A percentile compares a stretch with the other conserved stretches of the same genome.
Evolutionary conservation across 192 early-diverging fungal genomes (phyloP).

Genomic region (Dissophora ornata): DNA sequence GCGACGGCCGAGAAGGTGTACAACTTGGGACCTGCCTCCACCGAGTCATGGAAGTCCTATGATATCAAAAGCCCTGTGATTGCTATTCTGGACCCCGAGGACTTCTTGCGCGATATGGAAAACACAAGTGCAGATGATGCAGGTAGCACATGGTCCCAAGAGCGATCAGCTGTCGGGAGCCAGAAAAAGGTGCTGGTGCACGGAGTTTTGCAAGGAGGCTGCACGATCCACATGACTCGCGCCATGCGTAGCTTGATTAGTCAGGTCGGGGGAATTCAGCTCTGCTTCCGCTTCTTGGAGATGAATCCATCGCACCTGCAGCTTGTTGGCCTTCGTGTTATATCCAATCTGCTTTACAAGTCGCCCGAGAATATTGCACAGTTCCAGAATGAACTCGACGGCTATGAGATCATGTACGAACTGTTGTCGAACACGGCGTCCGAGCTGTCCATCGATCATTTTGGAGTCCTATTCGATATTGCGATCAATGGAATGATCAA

Average conservation of each 20-base stretch:
- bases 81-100: slow-evolving; percentile 40
- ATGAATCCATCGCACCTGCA: slow-evolving; percentile 49
- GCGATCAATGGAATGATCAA: slow-evolving; percentile 55
- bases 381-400: slow-evolving; percentile 52
- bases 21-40: slow-evolving; percentile 51
- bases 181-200: slow-evolving; percentile 5
- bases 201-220: slow-evolving; percentile 48
- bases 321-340: slow-evolving; percentile 52
- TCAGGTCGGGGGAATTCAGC: slow-evolving; percentile 46
- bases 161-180: neutral
- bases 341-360: slow-evolving; percentile 57
- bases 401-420: slow-evolving; percentile 48
- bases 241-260: slow-evolving; percentile 52
- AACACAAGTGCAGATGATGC: neutral
- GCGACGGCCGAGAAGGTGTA: slow-evolving; percentile 52
- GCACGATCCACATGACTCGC: slow-evolving; percentile 49
- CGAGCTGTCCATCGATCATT: slow-evolving; percentile 46
- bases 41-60: slow-evolving; percentile 42
- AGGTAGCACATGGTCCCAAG: neutral
- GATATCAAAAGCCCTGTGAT: slow-evolving; percentile 51
- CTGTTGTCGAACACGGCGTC: slow-evolving; percentile 31
- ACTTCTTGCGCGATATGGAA: slow-evolving; percentile 42
- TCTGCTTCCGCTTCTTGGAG: slow-evolving; percentile 54
- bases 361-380: slow-evolving; percentile 52
- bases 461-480: slow-evolving; percentile 55